Conservation (phyloP, 805 yeast species). For the Metschnikowia sp. region DNA sequence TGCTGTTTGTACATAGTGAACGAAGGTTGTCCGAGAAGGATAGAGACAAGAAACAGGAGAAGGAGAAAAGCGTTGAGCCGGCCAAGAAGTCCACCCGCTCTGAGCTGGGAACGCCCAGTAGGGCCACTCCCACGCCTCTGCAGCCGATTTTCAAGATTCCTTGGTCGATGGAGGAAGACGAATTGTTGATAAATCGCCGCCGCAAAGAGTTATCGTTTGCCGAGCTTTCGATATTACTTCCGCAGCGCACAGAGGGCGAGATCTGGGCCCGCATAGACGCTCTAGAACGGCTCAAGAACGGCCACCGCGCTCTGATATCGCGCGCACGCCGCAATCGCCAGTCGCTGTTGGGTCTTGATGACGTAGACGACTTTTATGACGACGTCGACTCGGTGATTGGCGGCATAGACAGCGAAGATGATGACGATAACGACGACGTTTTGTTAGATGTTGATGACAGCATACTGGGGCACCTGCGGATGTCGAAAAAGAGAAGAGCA, state of each 20-base stretch:
- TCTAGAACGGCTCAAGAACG: conserved; percentile 20
- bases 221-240: conserved; percentile 70
- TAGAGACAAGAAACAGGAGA: conserved; percentile 1
- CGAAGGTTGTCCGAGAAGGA: conserved; percentile 12
- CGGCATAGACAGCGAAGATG: conserved; percentile 32
- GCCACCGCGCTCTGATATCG: conserved; percentile 19
- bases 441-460: conserved; percentile 37
- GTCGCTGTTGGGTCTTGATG: conserved; percentile 40
- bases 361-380: conserved; percentile 41
- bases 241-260: conserved; percentile 71
- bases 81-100: conserved; percentile 1
- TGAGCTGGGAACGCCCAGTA: conserved; percentile 8
- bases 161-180: conserved; percentile 71
- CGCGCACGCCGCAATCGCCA: conserved; percentile 31
- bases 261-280: conserved; percentile 58
- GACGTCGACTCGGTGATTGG: conserved; percentile 41
- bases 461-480: conserved; percentile 19
- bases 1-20: conserved; percentile 14
- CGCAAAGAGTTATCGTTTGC: conserved; percentile 61
- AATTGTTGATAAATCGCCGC: conserved; percentile 51
- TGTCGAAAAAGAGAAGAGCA: conserved; percentile 31
- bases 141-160: conserved; percentile 31
- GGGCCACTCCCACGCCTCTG: conserved; percentile 6
- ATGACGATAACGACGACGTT: conserved; percentile 26
- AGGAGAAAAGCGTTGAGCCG: conserved; percentile 2